Conservation (phyloP, 495 filamentous ascomycete species). For the Aspergillus taichungensis region DNA sequence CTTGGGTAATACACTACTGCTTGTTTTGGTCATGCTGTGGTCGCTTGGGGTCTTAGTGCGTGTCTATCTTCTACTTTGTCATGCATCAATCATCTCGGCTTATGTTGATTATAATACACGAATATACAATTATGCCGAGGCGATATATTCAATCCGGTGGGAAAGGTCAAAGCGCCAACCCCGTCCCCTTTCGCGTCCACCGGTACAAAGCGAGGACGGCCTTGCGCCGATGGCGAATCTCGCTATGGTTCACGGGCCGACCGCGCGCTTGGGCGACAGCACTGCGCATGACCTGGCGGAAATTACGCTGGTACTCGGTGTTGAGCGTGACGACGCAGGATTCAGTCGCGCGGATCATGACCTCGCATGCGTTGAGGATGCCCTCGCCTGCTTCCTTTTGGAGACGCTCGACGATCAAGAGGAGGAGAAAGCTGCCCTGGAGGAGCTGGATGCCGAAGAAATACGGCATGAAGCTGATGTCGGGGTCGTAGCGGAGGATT, state of each 20-base stretch:
- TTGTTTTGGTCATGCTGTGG: too few species aligned
- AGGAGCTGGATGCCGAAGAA: slow-evolving; percentile 83
- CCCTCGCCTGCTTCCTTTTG: slow-evolving; percentile 72
- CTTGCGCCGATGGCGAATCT: slow-evolving; percentile 64
- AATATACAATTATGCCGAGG: too few species aligned
- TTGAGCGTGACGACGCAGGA: slow-evolving; percentile 78
- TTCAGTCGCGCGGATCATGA: slow-evolving; percentile 77
- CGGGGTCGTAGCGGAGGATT: slow-evolving; percentile 77
- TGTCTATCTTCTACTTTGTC: too few species aligned
- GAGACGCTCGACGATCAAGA: slow-evolving; percentile 75
- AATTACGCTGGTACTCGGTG: slow-evolving; percentile 81
- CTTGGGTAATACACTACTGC: too few species aligned
- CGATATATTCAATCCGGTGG: neutral
- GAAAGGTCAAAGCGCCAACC: slow-evolving; percentile 54
- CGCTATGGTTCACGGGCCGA: slow-evolving; percentile 63
- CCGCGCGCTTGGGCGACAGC: slow-evolving; percentile 71
- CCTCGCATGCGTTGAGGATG: slow-evolving; percentile 77
- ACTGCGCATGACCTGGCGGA: slow-evolving; percentile 75
- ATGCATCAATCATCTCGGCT: too few species aligned
- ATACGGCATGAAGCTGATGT: slow-evolving; percentile 83
- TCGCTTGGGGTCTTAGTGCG: too few species aligned
- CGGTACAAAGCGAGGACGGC: slow-evolving; percentile 67
- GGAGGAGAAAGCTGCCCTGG: slow-evolving; percentile 72
- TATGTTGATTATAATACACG: too few species aligned
- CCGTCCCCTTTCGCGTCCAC: slow-evolving; percentile 74